Conservation (phyloP, 1,139 yeast genomes). For the Hemisphaericaspora xylofermentans region DNA sequence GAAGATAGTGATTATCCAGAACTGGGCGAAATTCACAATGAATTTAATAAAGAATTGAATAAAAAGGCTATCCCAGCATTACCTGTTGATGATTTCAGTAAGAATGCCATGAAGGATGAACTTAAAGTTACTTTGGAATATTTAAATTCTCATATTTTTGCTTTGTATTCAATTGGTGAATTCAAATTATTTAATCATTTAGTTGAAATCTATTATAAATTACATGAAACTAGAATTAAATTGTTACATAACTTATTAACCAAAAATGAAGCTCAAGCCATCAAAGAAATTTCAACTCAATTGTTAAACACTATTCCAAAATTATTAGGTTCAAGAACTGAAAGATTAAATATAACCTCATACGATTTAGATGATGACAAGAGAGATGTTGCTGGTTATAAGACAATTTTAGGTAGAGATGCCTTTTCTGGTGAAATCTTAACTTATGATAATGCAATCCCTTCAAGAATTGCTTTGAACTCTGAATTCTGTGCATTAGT, state of each 20-base stretch:
- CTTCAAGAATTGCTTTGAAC: slow-evolving; percentile 65
- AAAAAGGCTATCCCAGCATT: slow-evolving; percentile 46
- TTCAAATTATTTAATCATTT: slow-evolving; percentile 59
- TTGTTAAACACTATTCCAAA: slow-evolving; percentile 68
- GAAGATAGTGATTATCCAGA: slow-evolving; percentile 20
- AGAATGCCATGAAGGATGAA: slow-evolving; percentile 50
- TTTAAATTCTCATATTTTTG: slow-evolving; percentile 62
- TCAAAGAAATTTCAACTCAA: slow-evolving; percentile 60
- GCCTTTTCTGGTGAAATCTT: slow-evolving; percentile 62
- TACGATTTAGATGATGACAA: slow-evolving; percentile 43
- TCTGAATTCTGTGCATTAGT: slow-evolving; percentile 73
- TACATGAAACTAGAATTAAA: slow-evolving; percentile 64
- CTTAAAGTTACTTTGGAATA: slow-evolving; percentile 56
- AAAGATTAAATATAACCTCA: slow-evolving; percentile 37
- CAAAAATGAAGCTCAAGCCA: slow-evolving; percentile 50
- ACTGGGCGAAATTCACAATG: background rate
- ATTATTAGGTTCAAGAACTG: slow-evolving; percentile 51
- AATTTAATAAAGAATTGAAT: slow-evolving; percentile 8
- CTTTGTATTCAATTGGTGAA: slow-evolving; percentile 70
- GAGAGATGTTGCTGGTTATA: slow-evolving; percentile 74
- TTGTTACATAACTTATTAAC: slow-evolving; percentile 60
- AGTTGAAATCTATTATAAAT: slow-evolving; percentile 51
- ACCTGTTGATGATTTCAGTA: slow-evolving; percentile 35
- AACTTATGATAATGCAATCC: slow-evolving; percentile 38
- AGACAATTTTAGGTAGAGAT: slow-evolving; percentile 67